Conservation (phyloP, 169 alveolate genomes). For the Eimeria brunetti region DNA sequence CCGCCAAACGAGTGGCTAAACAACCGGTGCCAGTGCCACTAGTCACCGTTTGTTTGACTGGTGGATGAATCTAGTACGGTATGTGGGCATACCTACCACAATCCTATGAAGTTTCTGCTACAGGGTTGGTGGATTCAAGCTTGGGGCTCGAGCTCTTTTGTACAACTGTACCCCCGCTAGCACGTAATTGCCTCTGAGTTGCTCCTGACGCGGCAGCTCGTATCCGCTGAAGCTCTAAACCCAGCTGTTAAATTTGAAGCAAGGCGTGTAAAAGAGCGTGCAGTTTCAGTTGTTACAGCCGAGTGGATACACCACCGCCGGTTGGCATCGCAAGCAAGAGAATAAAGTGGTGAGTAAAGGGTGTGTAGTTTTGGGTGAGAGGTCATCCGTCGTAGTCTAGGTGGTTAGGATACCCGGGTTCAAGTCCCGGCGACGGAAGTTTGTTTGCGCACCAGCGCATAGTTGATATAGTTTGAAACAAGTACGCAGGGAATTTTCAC, state of each 20-base stretch:
- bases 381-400: constrained; percentile 78
- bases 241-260: background rate
- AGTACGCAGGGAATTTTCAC: too few species aligned
- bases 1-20: too few species aligned
- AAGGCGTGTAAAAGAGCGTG: background rate
- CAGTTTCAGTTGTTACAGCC: background rate
- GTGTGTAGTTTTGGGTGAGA: background rate
- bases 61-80: too few species aligned
- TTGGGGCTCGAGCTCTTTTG: too few species aligned
- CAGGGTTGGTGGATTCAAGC: too few species aligned
- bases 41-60: too few species aligned
- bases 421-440: constrained; percentile 81
- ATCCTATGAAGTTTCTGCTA: too few species aligned
- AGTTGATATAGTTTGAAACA: too few species aligned
- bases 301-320: background rate
- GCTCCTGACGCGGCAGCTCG: background rate
- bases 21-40: too few species aligned
- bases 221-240: background rate
- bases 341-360: background rate
- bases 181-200: background rate
- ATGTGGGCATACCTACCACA: too few species aligned
- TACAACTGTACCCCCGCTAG: too few species aligned
- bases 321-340: background rate
- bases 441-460: too few species aligned
- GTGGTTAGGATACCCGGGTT: constrained; percentile 81